phyloP scores from a whole-genome alignment of 176 grass and related monocot species.

The Juncus effusus region DNA sequence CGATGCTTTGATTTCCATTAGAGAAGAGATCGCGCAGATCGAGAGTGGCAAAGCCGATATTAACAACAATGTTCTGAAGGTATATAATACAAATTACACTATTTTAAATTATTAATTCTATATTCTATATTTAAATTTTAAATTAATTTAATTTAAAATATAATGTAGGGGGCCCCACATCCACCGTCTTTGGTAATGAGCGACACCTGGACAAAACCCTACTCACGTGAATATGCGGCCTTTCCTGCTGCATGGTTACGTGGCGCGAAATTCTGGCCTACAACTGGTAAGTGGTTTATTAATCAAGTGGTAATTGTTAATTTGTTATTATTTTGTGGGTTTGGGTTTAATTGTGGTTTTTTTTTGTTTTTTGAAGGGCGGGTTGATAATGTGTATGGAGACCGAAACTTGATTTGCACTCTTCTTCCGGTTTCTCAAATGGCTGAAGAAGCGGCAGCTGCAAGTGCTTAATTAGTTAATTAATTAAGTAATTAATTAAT shows the following conservation, averaged over 20 bases:
- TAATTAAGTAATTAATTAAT: constrained; percentile 23
- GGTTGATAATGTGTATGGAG: constrained; percentile 96
- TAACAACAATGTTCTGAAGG: constrained; percentile 94
- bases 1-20: constrained; percentile 96
- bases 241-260: constrained; percentile 92
- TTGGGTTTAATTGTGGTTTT: not conserved
- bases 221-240: constrained; percentile 86
- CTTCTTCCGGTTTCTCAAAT: constrained; percentile 76
- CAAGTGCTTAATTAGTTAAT: constrained; percentile 54
- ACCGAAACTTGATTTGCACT: constrained; percentile 91
- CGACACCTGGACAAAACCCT: constrained; percentile 94
- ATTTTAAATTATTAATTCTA: constrained; percentile 1
- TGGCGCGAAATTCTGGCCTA: constrained; percentile 95
- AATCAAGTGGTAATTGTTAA: too few relatives aligned
- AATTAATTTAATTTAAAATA: constrained; percentile 17
- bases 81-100: constrained; percentile 17
- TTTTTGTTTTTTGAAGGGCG: constrained; percentile 45
- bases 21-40: constrained; percentile 83
- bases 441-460: constrained; percentile 82
- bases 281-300: constrained; percentile 47
- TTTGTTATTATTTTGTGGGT: not conserved
- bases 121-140: constrained; percentile 1
- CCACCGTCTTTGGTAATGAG: constrained; percentile 76
- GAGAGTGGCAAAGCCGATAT: constrained; percentile 82
- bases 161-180: constrained; percentile 82